Evolutionary conservation across 768 basidiomycete species (phyloP).

Genomic region (Trametopsis cervina): DNA sequence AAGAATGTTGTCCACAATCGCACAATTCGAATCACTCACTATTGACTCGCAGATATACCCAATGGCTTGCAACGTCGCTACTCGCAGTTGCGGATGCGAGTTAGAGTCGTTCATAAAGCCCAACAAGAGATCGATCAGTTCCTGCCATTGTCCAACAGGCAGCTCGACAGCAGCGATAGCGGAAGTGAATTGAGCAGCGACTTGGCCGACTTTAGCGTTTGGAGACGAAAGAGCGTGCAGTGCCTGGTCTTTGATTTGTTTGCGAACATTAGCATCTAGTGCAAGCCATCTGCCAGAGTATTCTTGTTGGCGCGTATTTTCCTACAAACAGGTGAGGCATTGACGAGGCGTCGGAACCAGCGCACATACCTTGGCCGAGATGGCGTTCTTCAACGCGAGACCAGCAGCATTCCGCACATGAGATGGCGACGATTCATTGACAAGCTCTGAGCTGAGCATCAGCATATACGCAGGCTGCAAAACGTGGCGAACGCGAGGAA

Average conservation of each 20-base stretch:
- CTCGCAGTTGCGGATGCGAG: conserved; percentile 63
- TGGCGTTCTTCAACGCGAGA: conserved; percentile 92
- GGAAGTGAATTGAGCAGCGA: conserved; percentile 89
- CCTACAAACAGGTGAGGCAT: conserved; percentile 38
- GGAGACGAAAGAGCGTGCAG: conserved; percentile 77
- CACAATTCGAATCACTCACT: conserved; percentile 46
- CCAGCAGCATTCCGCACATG: conserved; percentile 94
- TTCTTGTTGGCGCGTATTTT: conserved; percentile 65
- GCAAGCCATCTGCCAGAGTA: conserved; percentile 77
- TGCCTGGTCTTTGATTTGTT: conserved; percentile 83
- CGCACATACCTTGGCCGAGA: conserved; percentile 76
- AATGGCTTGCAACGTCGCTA: conserved; percentile 89
- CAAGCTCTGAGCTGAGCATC: conserved; percentile 81
- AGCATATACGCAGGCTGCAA: conserved; percentile 85
- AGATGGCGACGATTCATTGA: conserved; percentile 59
- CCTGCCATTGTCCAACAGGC: conserved; percentile 80
- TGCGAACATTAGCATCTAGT: conserved; percentile 58
- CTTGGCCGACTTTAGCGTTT: conserved; percentile 66
- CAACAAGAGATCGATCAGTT: conserved; percentile 83
- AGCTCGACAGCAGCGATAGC: conserved; percentile 94
- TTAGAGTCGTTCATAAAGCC: conserved; percentile 72
- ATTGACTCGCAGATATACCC: conserved; percentile 97
- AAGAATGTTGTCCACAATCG: conserved; percentile 2
- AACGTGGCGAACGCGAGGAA: neutral
- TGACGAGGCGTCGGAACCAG: conserved; percentile 8